Base-by-base conservation (phyloP, 805 yeast genomes). In the Schwanniomyces sp. region DNA sequence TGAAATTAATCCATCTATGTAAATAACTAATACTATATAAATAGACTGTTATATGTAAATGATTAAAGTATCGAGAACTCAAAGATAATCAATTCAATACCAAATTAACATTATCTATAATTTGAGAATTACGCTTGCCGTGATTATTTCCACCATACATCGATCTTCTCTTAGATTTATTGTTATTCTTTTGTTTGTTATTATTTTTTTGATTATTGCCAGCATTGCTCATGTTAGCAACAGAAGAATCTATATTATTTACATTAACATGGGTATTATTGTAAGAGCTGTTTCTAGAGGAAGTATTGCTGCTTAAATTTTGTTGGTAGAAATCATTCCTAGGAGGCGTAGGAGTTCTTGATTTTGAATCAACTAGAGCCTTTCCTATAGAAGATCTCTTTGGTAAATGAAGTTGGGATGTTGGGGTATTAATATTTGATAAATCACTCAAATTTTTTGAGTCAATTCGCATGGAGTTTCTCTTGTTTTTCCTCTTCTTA, bases 381-480 rank as follows among this genome's bases (percentile, higher is more conserved):
- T 34, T 41, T 26, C 36, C 17, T 14, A 12, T 25, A 21, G 30
- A 26, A 21, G 24, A 18, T 46, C 57, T 56, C 45, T 54, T 61
- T 18, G 62, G 55, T 27, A 60, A 40, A 30, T 48, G 50, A 28
- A 54, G 44, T 45, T 52, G 56, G 39, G 53, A 41, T 17, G 59
- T 51, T 21, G 61, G 60, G 29, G 61, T 55, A 26, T 44, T 50
- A 25, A 55, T 45, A 38, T 43, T 38, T 17, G 55, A 44, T 16
- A 56, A 52, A 36, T 58, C 64, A 2, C 58, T 50, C n/a, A 51
- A 58, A 25, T 48, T 50, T 34, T 57, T 62, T 28, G 60, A 47
- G 47, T 67, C 68, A 46, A 66, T 52, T 47, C 69, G 56, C 45
- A 63, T 47, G 2, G 72, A 67, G 46, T 61, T 66, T 46, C 74